phyloP scores from a whole-genome alignment of 139 green algal genomes.

The Closterium sp. region DNA sequence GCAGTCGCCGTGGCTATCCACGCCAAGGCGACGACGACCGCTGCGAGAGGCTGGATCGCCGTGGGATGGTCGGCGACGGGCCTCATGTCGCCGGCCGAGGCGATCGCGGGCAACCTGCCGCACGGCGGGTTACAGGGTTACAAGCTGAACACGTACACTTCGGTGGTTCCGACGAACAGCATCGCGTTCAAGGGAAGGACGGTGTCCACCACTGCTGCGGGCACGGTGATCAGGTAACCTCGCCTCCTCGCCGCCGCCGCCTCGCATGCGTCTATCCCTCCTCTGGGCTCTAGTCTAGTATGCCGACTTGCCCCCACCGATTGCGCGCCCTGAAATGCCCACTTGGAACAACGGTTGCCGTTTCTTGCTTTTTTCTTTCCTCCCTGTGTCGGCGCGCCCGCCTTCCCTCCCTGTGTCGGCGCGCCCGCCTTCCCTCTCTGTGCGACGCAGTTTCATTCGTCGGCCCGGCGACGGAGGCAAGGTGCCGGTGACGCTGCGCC shows the following conservation, averaged over 20 bases:
- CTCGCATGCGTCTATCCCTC: background rate
- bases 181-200: background rate
- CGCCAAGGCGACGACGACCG: background rate
- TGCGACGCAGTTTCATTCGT: background rate
- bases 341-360: too few species aligned
- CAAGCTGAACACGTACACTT: background rate
- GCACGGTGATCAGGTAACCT: background rate
- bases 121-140: background rate
- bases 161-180: background rate
- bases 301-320: background rate
- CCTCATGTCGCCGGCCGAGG: background rate
- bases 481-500: background rate
- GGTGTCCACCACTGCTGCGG: background rate
- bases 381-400: too few species aligned
- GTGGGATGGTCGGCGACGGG: background rate
- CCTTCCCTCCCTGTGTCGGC: too few species aligned
- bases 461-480: background rate
- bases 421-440: too few species aligned
- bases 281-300: background rate
- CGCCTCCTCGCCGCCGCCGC: background rate
- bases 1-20: background rate
- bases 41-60: background rate
- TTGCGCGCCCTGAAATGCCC: too few species aligned
- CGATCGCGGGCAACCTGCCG: background rate
- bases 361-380: too few species aligned